phyloP scores from a whole-genome alignment of 352 stramenopile species.

The Lagenidium sp. region DNA sequence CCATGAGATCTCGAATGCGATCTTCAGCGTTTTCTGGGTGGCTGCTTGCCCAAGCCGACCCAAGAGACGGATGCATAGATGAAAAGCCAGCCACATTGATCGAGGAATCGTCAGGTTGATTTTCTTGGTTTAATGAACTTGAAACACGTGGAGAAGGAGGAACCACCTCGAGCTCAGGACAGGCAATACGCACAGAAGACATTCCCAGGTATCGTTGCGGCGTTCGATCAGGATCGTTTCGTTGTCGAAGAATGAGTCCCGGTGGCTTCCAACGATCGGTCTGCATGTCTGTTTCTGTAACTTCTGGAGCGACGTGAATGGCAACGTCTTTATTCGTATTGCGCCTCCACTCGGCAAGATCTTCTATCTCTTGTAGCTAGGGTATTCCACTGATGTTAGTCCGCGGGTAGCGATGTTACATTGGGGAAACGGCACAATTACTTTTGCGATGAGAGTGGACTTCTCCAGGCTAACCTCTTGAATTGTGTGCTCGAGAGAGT shows the following conservation, averaged over 20 bases:
- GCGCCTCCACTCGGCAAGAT: slow-evolving; percentile 35
- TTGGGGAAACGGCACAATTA: slow-evolving; percentile 3
- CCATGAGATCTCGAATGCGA: slow-evolving; percentile 29
- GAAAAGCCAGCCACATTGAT: slow-evolving; percentile 6
- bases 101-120: slow-evolving; percentile 1
- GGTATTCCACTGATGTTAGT: too few relatives aligned
- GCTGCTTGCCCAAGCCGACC: neutral
- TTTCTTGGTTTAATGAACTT: too few relatives aligned
- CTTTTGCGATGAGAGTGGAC: slow-evolving; percentile 27
- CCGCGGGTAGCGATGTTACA: too few relatives aligned
- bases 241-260: slow-evolving; percentile 60
- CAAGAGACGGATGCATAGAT: slow-evolving; percentile 16
- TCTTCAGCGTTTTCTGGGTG: slow-evolving; percentile 20
- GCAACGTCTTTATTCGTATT: slow-evolving; percentile 54
- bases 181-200: slow-evolving; percentile 60
- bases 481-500: slow-evolving; percentile 22
- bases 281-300: slow-evolving; percentile 45
- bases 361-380: slow-evolving; percentile 55
- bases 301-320: slow-evolving; percentile 31
- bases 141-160: neutral
- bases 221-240: slow-evolving; percentile 56
- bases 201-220: slow-evolving; percentile 64
- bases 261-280: slow-evolving; percentile 66
- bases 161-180: slow-evolving; percentile 30
- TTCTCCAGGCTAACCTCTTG: slow-evolving; percentile 22